These are phyloP conservation scores for Dictyostelium discoideum DNA, from an alignment of 78 protist species.

Conservation along the genomic window DNA sequence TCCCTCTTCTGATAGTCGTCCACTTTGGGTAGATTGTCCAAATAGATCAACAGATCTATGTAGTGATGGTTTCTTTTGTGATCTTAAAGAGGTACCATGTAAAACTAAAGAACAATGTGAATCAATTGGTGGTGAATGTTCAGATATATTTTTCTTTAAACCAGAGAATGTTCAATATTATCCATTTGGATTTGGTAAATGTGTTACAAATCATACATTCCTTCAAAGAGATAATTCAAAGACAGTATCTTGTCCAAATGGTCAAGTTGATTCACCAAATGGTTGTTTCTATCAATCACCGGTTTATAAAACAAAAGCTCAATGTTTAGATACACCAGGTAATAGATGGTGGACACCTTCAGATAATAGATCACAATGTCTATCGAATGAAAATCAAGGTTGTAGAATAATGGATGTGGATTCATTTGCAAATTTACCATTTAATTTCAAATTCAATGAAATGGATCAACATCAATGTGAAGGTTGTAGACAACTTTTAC, in stretches of 20 bases:
- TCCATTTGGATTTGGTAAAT: neutral
- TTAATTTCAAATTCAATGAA: conserved; percentile 3
- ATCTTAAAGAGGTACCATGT: neutral
- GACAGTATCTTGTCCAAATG: neutral
- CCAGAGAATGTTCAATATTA: neutral
- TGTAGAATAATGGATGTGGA: neutral
- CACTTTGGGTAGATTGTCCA: neutral
- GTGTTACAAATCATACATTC: neutral
- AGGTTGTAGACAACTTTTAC: neutral
- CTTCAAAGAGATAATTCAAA: neutral
- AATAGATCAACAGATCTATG: neutral
- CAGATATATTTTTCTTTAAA: neutral
- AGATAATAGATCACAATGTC: neutral
- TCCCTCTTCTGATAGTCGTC: no score
- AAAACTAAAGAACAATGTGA: conserved; percentile 2
- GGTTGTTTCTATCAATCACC: neutral
- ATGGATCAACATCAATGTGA: conserved; percentile 5
- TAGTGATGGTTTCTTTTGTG: neutral
- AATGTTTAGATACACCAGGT: neutral
- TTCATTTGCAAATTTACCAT: neutral
- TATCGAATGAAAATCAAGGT: neutral
- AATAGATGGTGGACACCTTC: conserved; percentile 32
- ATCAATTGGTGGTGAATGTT: neutral
- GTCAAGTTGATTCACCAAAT: conserved; percentile 12
- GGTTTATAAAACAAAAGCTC: no score